Percentiles rank a stretch among this genome's conserved stretches.
These are phyloP conservation scores for Neostapfia colusana DNA, from an alignment of 176 grass and related monocot species.

Conservation along the genomic window DNA sequence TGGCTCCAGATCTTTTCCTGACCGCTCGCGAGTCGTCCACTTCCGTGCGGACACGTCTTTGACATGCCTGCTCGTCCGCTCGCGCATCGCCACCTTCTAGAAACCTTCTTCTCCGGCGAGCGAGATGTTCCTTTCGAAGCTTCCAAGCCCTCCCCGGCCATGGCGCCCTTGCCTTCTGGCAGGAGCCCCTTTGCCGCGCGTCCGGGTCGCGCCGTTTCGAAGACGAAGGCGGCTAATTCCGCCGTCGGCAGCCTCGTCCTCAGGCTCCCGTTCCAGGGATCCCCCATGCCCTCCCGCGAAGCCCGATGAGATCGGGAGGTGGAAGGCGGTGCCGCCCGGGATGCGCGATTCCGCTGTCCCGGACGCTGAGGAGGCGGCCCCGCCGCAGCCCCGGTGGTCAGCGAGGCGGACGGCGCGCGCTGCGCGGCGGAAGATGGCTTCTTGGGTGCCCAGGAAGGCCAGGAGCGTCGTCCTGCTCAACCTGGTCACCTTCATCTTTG, in stretches of 20 bases:
- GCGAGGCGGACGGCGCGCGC: conserved; percentile 21
- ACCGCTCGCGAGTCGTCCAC: not conserved
- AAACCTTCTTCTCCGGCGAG: conserved; percentile 35
- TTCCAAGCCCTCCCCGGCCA: conserved; percentile 22
- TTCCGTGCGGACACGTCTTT: not conserved
- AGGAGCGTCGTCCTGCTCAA: conserved; percentile 53
- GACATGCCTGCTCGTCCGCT: not conserved
- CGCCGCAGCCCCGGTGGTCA: not conserved
- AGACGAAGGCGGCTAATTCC: not conserved
- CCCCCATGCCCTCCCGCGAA: not conserved
- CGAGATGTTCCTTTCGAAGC: conserved; percentile 44
- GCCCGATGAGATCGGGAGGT: conserved; percentile 5
- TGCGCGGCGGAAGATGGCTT: conserved; percentile 34
- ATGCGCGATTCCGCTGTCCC: conserved; percentile 19
- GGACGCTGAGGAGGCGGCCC: not conserved
- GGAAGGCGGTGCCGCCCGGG: conserved; percentile 25
- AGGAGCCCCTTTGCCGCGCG: not conserved
- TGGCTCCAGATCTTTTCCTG: not conserved
- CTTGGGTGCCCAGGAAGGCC: conserved; percentile 41
- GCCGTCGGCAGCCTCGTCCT: not conserved
- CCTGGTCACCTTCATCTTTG: conserved; percentile 47
- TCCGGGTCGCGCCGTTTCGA: not conserved
- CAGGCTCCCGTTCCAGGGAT: conserved; percentile 9
- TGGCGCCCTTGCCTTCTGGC: conserved; percentile 32
- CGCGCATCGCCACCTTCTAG: conserved; percentile 16